Conservation (phyloP, 2,329 filamentous ascomycete genomes). For the Capronia americana region DNA sequence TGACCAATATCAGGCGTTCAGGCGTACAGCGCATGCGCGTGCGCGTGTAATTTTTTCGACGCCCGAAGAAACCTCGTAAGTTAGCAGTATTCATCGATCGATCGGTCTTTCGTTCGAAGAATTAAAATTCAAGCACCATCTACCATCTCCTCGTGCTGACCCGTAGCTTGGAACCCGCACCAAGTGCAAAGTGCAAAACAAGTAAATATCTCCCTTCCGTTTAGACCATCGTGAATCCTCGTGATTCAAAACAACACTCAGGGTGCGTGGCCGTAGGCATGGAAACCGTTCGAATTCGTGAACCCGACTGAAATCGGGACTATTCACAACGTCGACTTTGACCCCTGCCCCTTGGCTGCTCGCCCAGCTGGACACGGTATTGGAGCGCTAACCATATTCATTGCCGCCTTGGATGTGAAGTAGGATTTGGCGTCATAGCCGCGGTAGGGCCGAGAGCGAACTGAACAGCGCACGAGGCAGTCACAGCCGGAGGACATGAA, state of each 20-base stretch:
- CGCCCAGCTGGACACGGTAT: too few relatives aligned
- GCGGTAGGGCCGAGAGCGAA: conserved; percentile 5
- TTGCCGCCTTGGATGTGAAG: too few relatives aligned
- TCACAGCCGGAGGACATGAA: conserved; percentile 26
- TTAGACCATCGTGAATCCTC: not conserved
- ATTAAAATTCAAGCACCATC: not conserved
- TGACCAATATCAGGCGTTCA: not conserved
- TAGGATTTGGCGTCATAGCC: conserved; percentile 19
- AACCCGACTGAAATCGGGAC: too few relatives aligned
- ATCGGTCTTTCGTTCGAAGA: too few relatives aligned
- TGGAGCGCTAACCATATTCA: too few relatives aligned
- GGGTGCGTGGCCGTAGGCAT: too few relatives aligned
- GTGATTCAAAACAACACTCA: conserved; percentile 14
- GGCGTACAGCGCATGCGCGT: not conserved
- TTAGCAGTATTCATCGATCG: not conserved
- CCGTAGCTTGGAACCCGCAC: not conserved
- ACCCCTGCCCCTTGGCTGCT: too few relatives aligned
- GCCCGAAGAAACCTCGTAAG: not conserved
- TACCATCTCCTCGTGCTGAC: not conserved
- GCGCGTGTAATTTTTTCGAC: not conserved
- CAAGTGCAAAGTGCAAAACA: not conserved
- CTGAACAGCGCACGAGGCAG: conserved; percentile 12
- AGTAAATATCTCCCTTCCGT: not conserved
- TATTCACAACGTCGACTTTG: too few relatives aligned
- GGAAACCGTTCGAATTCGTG: too few relatives aligned